Evolutionary conservation across 2,329 filamentous ascomycete species (phyloP).

Genomic region (Colletotrichum cuscutae): DNA sequence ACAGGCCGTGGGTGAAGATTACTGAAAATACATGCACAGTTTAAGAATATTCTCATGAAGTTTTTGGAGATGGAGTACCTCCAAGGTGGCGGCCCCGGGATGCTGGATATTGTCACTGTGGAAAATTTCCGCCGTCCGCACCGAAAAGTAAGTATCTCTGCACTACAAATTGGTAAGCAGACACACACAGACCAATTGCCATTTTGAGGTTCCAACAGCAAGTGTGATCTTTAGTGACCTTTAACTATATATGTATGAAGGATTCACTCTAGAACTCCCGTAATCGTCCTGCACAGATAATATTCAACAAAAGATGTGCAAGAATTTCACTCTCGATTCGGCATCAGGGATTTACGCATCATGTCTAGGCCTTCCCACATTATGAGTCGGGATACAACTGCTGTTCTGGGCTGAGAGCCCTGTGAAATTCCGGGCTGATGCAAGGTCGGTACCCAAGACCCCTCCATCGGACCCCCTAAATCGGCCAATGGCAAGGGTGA

Average conservation of each 20-base stretch:
- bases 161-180: slow-evolving; percentile 33
- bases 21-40: background rate
- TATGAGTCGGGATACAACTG: background rate
- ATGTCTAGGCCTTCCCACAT: background rate
- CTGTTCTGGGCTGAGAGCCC: slow-evolving; percentile 25
- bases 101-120: slow-evolving; percentile 15
- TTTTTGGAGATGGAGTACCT: slow-evolving; percentile 4
- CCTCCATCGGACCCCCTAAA: slow-evolving; percentile 11
- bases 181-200: slow-evolving; percentile 29
- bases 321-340: background rate
- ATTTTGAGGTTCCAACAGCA: background rate
- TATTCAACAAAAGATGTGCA: background rate
- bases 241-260: background rate
- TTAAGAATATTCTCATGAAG: background rate
- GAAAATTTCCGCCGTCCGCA: slow-evolving; percentile 31
- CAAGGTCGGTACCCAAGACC: background rate
- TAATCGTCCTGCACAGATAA: background rate
- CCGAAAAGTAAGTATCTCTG: slow-evolving; percentile 17
- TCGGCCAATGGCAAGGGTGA: slow-evolving; percentile 26
- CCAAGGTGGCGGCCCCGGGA: slow-evolving; percentile 19
- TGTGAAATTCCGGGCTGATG: slow-evolving; percentile 9
- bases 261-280: background rate
- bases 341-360: background rate
- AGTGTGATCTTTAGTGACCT: background rate
- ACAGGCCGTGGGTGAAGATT: background rate